These are phyloP conservation scores for Ceratobasidium sp. DNA, from an alignment of 1,284 basidiomycete genomes.

Conservation along the genomic window DNA sequence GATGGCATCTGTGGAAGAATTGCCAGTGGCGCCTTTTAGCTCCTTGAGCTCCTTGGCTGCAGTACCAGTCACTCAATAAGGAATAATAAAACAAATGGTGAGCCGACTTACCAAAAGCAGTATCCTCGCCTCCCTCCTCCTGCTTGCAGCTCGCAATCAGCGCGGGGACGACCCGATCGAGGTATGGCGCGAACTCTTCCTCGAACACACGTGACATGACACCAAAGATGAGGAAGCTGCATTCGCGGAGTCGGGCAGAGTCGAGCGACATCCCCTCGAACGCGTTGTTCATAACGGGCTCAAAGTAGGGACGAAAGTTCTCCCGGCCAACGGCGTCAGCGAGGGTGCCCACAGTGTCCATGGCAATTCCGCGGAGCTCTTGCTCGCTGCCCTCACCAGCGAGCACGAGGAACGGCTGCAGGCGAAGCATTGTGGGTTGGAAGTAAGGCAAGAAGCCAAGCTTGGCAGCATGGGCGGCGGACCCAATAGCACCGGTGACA, in stretches of 20 bases:
- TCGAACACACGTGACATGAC: conserved; percentile 97
- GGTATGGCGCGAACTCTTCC: conserved; percentile 91
- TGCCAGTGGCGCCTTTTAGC: conserved; percentile 62
- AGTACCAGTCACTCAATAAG: conserved; percentile 55
- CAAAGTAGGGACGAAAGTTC: conserved; percentile 94
- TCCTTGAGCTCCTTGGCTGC: conserved; percentile 59
- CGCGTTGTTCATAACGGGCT: conserved; percentile 94
- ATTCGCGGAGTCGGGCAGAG: conserved; percentile 88
- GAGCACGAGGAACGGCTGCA: conserved; percentile 88
- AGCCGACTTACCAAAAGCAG: conserved; percentile 51
- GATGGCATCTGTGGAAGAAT: conserved; percentile 74
- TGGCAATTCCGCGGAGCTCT: conserved; percentile 96
- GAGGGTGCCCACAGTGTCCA: conserved; percentile 98
- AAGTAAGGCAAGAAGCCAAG: conserved; percentile 95
- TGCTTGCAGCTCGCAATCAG: conserved; percentile 89
- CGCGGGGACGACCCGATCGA: conserved; percentile 87
- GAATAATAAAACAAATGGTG: conserved; percentile 53
- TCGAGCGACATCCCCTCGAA: conserved; percentile 92
- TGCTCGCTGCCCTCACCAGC: conserved; percentile 88
- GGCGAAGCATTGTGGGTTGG: conserved; percentile 87
- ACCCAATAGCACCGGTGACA: conserved; percentile 97
- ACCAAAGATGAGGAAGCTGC: conserved; percentile 98
- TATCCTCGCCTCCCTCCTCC: conserved; percentile 76
- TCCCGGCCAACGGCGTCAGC: conserved; percentile 97
- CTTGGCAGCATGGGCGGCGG: conserved; percentile 97